phyloP scores from a whole-genome alignment of 305 asterid genomes.

The Fraxinus angustifolia region DNA sequence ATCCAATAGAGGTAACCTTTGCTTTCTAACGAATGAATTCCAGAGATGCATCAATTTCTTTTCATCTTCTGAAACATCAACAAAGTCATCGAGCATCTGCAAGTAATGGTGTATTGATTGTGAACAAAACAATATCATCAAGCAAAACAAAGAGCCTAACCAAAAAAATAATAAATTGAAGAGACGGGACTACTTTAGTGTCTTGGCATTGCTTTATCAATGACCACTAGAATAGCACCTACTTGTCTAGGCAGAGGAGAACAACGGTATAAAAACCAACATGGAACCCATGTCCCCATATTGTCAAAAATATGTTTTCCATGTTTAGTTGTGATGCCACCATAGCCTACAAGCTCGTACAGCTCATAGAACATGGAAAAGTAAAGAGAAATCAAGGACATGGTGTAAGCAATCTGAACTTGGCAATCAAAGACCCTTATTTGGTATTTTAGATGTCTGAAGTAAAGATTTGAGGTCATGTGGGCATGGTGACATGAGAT shows the following conservation, averaged over 20 bases:
- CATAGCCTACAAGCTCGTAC: not conserved
- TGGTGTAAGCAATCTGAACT: not conserved
- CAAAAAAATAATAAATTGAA: conserved; percentile 12
- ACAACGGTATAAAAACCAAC: conserved; percentile 1
- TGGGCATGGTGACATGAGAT: not conserved
- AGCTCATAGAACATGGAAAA: not conserved
- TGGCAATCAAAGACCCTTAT: not conserved
- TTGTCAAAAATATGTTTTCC: not conserved
- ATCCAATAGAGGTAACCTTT: conserved; percentile 48
- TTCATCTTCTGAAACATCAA: conserved; percentile 93
- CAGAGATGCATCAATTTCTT: conserved; percentile 97
- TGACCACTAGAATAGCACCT: conserved; percentile 9
- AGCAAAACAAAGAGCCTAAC: conserved; percentile 13
- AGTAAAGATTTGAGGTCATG: not conserved
- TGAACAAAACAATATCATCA: conserved; percentile 23
- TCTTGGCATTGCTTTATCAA: conserved; percentile 2
- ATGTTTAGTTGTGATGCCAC: not conserved
- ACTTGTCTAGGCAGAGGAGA: not conserved
- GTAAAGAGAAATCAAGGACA: not conserved
- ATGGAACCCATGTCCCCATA: not conserved
- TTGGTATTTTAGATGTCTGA: not conserved
- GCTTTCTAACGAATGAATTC: conserved; percentile 97
- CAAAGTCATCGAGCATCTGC: conserved; percentile 99
- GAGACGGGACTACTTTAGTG: not conserved
- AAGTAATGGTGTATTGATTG: conserved; percentile 24